These are phyloP conservation scores for Nemania diffusa DNA, from an alignment of 2,329 filamentous ascomycete species.

Conservation along the genomic window DNA sequence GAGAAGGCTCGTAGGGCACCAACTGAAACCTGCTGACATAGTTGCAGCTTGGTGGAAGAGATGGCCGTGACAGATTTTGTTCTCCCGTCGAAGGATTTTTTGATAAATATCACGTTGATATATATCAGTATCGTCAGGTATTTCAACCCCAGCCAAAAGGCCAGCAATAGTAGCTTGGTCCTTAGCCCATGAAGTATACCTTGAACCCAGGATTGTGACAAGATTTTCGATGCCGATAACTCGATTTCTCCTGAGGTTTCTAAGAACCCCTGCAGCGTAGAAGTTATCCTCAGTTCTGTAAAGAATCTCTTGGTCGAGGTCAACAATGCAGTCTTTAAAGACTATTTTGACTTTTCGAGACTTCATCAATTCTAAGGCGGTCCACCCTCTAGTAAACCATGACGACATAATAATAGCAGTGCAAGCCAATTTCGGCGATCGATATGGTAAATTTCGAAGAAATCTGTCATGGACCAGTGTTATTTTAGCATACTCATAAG, in stretches of 20 bases:
- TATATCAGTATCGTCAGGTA: background rate
- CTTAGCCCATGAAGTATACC: constrained; percentile 18
- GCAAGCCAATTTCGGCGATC: background rate
- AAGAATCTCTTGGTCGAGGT: constrained; percentile 20
- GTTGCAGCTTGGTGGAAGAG: constrained; percentile 15
- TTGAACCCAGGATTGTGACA: constrained; percentile 4
- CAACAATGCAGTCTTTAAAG: constrained; percentile 14
- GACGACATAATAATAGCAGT: constrained; percentile 15
- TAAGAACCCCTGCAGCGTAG: background rate
- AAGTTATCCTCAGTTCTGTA: background rate
- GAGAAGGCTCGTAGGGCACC: constrained; percentile 11
- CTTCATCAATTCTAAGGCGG: constrained; percentile 14
- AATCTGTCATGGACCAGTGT: constrained; percentile 18
- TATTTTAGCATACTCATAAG: constrained; percentile 7
- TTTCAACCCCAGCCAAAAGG: background rate
- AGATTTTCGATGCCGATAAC: background rate
- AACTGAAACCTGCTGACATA: constrained; percentile 15
- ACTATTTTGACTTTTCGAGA: constrained; percentile 18
- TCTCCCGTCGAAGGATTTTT: background rate
- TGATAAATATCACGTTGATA: constrained; percentile 15
- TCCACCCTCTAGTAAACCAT: constrained; percentile 26
- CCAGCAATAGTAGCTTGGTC: constrained; percentile 17
- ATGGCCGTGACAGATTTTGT: background rate
- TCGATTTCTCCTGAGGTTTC: constrained; percentile 1
- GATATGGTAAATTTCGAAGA: constrained; percentile 8